Conservation (phyloP, 1,284 basidiomycete species). For the Leccinum subspadiceum region DNA sequence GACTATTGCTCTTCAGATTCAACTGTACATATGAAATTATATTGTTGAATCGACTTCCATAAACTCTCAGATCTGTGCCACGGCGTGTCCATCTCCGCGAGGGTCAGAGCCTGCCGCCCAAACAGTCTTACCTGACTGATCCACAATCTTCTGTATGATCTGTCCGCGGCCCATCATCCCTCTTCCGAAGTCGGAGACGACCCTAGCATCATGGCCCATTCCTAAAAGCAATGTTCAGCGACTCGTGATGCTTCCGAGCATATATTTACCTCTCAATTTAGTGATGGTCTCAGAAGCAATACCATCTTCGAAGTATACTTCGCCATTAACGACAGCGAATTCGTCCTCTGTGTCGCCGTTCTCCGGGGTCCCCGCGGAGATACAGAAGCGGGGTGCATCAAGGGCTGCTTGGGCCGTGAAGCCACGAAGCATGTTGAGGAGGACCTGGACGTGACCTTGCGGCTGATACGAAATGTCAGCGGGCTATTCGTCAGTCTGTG, state of each 20-base stretch:
- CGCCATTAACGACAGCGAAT: slow-evolving; percentile 73
- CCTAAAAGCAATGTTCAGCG: slow-evolving; percentile 35
- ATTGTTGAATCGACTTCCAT: slow-evolving; percentile 8
- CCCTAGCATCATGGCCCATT: slow-evolving; percentile 85
- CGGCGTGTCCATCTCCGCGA: slow-evolving; percentile 85
- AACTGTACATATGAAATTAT: background rate
- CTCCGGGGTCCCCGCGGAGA: slow-evolving; percentile 80
- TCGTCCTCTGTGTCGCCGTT: slow-evolving; percentile 47
- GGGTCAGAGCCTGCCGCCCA: slow-evolving; percentile 91
- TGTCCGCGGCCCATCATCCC: slow-evolving; percentile 90
- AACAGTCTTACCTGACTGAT: slow-evolving; percentile 63
- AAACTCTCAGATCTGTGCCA: slow-evolving; percentile 69
- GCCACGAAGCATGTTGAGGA: slow-evolving; percentile 89
- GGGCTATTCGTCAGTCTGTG: background rate
- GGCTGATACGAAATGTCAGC: slow-evolving; percentile 45
- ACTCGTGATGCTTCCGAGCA: background rate
- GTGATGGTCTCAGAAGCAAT: slow-evolving; percentile 61
- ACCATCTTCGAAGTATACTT: slow-evolving; percentile 87
- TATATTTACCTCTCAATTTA: slow-evolving; percentile 56
- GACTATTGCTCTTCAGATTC: background rate
- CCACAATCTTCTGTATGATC: slow-evolving; percentile 77
- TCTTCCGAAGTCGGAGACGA: slow-evolving; percentile 60
- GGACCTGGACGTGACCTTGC: slow-evolving; percentile 90
- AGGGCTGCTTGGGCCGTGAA: slow-evolving; percentile 82
- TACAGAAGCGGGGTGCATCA: slow-evolving; percentile 95